A percentile compares a stretch with the other conserved stretches of the same genome.
Conservation (phyloP, 73 alveolate species). For the Tetrahymena borealis region DNA sequence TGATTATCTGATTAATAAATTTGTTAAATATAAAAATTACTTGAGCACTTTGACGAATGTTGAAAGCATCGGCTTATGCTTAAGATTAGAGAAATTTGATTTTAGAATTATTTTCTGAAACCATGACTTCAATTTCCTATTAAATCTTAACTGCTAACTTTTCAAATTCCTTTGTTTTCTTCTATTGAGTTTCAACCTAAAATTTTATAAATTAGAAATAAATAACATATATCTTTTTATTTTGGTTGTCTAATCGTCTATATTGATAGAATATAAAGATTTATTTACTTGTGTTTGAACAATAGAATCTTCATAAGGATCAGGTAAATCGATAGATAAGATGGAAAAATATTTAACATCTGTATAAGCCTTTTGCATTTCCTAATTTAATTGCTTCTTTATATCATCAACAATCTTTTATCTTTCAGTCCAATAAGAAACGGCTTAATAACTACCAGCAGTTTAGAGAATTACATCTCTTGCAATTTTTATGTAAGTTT, state of each 20-base stretch:
- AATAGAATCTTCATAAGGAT: conserved; percentile 28
- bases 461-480: conserved; percentile 38
- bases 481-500: conserved; percentile 38
- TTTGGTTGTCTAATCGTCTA: neutral
- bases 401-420: conserved; percentile 2
- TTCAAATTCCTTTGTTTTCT: conserved; percentile 33
- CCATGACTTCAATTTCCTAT: conserved; percentile 26
- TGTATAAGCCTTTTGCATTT: conserved; percentile 30
- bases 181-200: conserved; percentile 24
- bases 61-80: conserved; percentile 30
- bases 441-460: conserved; percentile 41
- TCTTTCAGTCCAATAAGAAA: conserved; percentile 22
- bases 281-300: conserved; percentile 1
- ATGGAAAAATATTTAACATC: conserved; percentile 10
- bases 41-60: neutral
- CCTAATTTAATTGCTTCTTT: neutral
- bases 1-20: no score
- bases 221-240: neutral
- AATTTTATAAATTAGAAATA: neutral
- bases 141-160: conserved; percentile 18
- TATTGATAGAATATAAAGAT: neutral
- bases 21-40: no score
- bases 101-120: conserved; percentile 18
- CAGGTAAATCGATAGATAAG: conserved; percentile 27
- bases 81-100: conserved; percentile 3